Evolutionary conservation across 164 flowering plant species (phyloP).

Genomic region (Nymphaea colorata): DNA sequence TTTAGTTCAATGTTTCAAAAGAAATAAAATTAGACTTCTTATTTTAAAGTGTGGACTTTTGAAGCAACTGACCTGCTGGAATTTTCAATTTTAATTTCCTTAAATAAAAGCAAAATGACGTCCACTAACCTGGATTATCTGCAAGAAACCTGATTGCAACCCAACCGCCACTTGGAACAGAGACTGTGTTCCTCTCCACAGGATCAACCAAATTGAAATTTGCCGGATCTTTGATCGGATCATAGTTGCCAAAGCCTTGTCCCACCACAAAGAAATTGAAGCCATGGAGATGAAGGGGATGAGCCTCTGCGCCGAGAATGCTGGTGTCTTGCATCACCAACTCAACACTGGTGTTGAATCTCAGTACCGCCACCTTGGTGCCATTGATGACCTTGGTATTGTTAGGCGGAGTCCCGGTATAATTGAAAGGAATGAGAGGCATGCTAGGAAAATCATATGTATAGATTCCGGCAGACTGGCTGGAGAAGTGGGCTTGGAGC

Average conservation of each 20-base stretch:
- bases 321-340: constrained; percentile 57
- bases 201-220: constrained; percentile 53
- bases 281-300: constrained; percentile 73
- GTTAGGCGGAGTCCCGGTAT: constrained; percentile 58
- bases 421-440: constrained; percentile 43
- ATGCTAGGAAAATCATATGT: constrained; percentile 46
- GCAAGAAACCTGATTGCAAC: constrained; percentile 60
- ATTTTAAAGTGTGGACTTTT: too few species aligned
- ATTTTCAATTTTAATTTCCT: background rate
- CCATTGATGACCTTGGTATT: constrained; percentile 36
- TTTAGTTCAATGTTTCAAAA: too few species aligned
- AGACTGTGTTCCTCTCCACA: constrained; percentile 55
- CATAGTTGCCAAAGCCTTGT: constrained; percentile 47
- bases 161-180: constrained; percentile 80
- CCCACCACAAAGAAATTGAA: constrained; percentile 64
- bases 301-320: constrained; percentile 48
- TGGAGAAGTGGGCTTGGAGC: constrained; percentile 41
- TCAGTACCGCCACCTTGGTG: constrained; percentile 41
- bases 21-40: too few species aligned
- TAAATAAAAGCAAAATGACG: background rate
- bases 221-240: constrained; percentile 22
- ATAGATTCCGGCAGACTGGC: constrained; percentile 35
- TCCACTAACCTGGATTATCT: constrained; percentile 51
- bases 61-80: too few species aligned
- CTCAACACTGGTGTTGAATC: constrained; percentile 46